Evolutionary conservation across 192 early-diverging fungal species (phyloP).

Genomic region (Coemansia sp.): DNA sequence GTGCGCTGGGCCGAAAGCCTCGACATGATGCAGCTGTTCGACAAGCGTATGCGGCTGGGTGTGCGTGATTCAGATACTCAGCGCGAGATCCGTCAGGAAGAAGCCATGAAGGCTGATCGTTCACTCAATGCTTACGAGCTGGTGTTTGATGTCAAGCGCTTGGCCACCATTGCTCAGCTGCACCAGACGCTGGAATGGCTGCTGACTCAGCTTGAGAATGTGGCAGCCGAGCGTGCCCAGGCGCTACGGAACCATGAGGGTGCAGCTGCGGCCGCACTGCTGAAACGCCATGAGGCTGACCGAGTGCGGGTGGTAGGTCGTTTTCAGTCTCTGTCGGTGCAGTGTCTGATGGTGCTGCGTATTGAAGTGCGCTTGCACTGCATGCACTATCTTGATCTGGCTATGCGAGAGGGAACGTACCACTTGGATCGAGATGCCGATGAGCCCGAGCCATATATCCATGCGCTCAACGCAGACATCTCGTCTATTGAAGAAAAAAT

Average conservation of each 20-base stretch:
- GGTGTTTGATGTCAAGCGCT: conserved; percentile 76
- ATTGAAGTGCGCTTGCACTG: conserved; percentile 83
- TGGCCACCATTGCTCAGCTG: conserved; percentile 70
- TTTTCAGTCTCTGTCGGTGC: conserved; percentile 73
- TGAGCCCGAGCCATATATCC: conserved; percentile 88
- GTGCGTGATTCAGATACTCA: conserved; percentile 17
- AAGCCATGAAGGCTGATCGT: conserved; percentile 75
- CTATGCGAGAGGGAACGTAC: conserved; percentile 87
- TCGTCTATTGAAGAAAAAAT: conserved; percentile 73
- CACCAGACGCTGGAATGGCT: conserved; percentile 79
- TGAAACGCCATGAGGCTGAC: conserved; percentile 46
- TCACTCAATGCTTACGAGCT: conserved; percentile 75
- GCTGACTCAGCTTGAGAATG: conserved; percentile 29
- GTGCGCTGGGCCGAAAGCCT: conserved; percentile 63
- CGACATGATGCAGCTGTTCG: conserved; percentile 60
- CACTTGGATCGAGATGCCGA: conserved; percentile 67
- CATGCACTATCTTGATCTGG: conserved; percentile 85
- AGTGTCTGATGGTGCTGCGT: conserved; percentile 76
- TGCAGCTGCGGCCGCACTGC: conserved; percentile 55
- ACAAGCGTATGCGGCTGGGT: conserved; percentile 13
- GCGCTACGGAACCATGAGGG: conserved; percentile 32
- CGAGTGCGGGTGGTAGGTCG: conserved; percentile 53
- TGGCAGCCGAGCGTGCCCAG: conserved; percentile 25
- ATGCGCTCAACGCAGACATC: conserved; percentile 76
- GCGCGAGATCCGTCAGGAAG: conserved; percentile 74